Evolutionary conservation across 371 early-diverging fungal genomes (phyloP).

Genomic region (Mucor sp.): DNA sequence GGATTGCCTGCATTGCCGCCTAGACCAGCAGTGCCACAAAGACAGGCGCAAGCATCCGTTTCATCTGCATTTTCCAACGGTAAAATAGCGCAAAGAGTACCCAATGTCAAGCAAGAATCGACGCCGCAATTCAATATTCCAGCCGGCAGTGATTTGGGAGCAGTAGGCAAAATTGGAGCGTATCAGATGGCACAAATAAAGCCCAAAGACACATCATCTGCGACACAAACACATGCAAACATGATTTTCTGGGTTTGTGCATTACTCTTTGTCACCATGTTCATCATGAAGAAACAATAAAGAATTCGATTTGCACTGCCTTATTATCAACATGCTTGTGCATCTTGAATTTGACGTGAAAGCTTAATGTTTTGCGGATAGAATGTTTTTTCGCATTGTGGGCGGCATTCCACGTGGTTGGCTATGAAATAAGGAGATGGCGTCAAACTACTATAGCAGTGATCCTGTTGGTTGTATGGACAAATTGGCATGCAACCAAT

Average conservation of each 20-base stretch:
- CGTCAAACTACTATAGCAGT: neutral
- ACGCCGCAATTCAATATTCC: conserved; percentile 7
- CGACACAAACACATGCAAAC: conserved; percentile 1
- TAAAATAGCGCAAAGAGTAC: neutral
- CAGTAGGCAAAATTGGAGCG: conserved; percentile 17
- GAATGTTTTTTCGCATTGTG: neutral
- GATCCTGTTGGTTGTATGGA: neutral
- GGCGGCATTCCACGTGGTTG: neutral
- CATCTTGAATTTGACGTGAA: conserved; percentile 2
- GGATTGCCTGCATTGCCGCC: conserved; percentile 19
- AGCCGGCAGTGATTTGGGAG: conserved; percentile 16
- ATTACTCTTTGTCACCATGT: neutral
- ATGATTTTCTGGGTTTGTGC: conserved; percentile 6
- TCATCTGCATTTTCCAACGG: neutral
- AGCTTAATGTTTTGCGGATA: neutral
- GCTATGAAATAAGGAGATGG: conserved; percentile 1
- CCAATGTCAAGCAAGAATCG: conserved; percentile 1
- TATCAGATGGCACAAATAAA: conserved; percentile 16
- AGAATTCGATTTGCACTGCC: neutral
- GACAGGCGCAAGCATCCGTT: neutral
- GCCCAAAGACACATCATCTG: neutral
- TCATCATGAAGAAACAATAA: conserved; percentile 5
- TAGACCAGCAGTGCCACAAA: neutral
- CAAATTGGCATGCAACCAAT: neutral
- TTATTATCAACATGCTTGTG: too few relatives aligned